These are phyloP conservation scores for Clonostachys sp. DNA, from an alignment of 2,329 filamentous ascomycete genomes.

Conservation along the genomic window DNA sequence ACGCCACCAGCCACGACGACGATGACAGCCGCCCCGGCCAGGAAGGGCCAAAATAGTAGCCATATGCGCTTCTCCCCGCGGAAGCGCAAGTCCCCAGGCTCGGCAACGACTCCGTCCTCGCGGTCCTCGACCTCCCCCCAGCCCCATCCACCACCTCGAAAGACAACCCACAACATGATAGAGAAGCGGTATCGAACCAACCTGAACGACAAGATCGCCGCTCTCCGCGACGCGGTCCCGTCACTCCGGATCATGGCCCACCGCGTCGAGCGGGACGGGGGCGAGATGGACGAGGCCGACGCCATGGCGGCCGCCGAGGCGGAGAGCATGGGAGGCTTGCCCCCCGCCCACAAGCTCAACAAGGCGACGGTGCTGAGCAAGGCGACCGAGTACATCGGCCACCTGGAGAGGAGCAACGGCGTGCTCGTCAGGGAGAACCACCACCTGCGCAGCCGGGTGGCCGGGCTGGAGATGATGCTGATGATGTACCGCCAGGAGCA, in stretches of 20 bases:
- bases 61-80: slow-evolving; percentile 4
- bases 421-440: slow-evolving; percentile 21
- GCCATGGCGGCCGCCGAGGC: slow-evolving; percentile 57
- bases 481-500: slow-evolving; percentile 6
- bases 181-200: slow-evolving; percentile 94
- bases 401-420: slow-evolving; percentile 26
- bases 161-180: slow-evolving; percentile 94
- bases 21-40: neutral
- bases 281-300: slow-evolving; percentile 30
- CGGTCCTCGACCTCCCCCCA: slow-evolving; percentile 12
- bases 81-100: slow-evolving; percentile 24
- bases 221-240: slow-evolving; percentile 82
- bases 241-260: slow-evolving; percentile 69
- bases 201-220: slow-evolving; percentile 90
- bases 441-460: slow-evolving; percentile 20
- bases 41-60: neutral
- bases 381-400: slow-evolving; percentile 28
- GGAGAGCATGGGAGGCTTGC: slow-evolving; percentile 66
- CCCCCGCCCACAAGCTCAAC: slow-evolving; percentile 85
- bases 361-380: slow-evolving; percentile 70
- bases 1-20: neutral
- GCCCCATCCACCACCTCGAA: slow-evolving; percentile 43
- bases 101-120: slow-evolving; percentile 14
- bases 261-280: slow-evolving; percentile 54
- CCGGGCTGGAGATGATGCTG: slow-evolving; percentile 19